These are phyloP conservation scores for Diplodia scrobiculata DNA, from an alignment of 2,329 filamentous ascomycete genomes.

Conservation along the genomic window DNA sequence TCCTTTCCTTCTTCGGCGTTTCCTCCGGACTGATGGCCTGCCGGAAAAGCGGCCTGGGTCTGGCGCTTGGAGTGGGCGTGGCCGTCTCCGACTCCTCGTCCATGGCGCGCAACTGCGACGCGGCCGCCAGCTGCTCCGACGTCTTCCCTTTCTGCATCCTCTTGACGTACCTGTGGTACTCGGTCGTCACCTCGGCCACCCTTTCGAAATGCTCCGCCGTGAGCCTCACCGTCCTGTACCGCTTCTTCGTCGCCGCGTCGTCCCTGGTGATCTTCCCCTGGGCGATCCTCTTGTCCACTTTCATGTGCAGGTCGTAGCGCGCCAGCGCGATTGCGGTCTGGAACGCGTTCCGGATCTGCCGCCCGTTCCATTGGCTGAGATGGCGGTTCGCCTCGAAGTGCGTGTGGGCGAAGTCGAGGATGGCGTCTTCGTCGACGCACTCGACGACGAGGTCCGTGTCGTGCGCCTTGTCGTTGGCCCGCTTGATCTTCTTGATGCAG, in stretches of 20 bases:
- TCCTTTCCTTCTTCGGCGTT: too few relatives aligned
- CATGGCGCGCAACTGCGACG: not conserved
- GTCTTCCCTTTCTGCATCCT: not conserved
- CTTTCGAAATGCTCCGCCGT: not conserved
- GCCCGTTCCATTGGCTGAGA: slow-evolving; percentile 30
- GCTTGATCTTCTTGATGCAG: not conserved
- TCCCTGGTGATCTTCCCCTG: not conserved
- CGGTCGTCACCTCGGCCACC: not conserved
- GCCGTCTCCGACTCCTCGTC: too few relatives aligned
- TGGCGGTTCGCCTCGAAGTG: not conserved
- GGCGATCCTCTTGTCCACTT: not conserved
- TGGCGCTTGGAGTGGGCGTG: too few relatives aligned
- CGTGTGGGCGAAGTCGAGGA: not conserved
- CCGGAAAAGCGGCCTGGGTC: too few relatives aligned
- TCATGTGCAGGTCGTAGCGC: not conserved
- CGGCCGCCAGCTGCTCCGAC: not conserved
- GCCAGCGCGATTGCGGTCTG: slow-evolving; percentile 35
- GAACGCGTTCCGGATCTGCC: slow-evolving; percentile 33
- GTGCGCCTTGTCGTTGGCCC: not conserved
- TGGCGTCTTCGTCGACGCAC: not conserved
- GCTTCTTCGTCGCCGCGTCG: not conserved
- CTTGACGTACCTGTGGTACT: not conserved
- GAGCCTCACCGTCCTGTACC: not conserved
- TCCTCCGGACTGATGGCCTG: too few relatives aligned
- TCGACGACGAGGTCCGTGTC: too few relatives aligned